These are phyloP conservation scores for Xylaria palmicola DNA, from an alignment of 495 filamentous ascomycete genomes.

Conservation along the genomic window DNA sequence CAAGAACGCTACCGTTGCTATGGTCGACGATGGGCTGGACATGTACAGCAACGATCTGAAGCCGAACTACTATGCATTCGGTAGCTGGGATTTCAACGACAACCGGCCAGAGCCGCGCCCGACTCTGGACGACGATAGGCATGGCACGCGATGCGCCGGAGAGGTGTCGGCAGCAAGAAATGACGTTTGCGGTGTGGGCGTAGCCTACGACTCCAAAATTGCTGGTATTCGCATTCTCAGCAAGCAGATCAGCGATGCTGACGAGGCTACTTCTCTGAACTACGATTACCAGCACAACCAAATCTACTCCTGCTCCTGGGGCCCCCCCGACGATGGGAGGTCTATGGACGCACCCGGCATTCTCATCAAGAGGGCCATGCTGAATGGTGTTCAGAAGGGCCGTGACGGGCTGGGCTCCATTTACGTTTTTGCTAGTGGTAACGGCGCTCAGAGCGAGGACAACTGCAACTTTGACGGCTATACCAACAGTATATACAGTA, in stretches of 20 bases:
- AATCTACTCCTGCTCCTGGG: constrained; percentile 99
- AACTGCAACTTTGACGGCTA: constrained; percentile 99
- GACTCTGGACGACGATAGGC: constrained; percentile 73
- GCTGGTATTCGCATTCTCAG: constrained; percentile 89
- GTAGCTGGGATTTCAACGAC: constrained; percentile 96
- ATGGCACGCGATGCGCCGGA: constrained; percentile 92
- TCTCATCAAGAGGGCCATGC: constrained; percentile 84
- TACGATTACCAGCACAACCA: constrained; percentile 88
- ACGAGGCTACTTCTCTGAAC: constrained; percentile 90
- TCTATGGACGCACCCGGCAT: constrained; percentile 94
- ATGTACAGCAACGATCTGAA: constrained; percentile 96
- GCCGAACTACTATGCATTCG: constrained; percentile 84
- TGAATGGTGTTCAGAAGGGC: constrained; percentile 88
- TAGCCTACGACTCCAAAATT: constrained; percentile 89
- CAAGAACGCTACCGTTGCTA: constrained; percentile 81
- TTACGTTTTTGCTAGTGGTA: constrained; percentile 96
- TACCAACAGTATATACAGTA: constrained; percentile 98
- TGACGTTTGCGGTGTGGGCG: constrained; percentile 90
- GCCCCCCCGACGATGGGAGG: constrained; percentile 85
- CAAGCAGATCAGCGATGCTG: constrained; percentile 83
- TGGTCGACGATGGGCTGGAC: constrained; percentile 94
- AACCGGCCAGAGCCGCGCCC: constrained; percentile 74
- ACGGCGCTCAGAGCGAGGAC: constrained; percentile 81
- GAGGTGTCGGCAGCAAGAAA: constrained; percentile 91
- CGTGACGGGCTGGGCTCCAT: constrained; percentile 82